Conservation (phyloP, 2,329 filamentous ascomycete genomes). For the Coniochaeta sp. region DNA sequence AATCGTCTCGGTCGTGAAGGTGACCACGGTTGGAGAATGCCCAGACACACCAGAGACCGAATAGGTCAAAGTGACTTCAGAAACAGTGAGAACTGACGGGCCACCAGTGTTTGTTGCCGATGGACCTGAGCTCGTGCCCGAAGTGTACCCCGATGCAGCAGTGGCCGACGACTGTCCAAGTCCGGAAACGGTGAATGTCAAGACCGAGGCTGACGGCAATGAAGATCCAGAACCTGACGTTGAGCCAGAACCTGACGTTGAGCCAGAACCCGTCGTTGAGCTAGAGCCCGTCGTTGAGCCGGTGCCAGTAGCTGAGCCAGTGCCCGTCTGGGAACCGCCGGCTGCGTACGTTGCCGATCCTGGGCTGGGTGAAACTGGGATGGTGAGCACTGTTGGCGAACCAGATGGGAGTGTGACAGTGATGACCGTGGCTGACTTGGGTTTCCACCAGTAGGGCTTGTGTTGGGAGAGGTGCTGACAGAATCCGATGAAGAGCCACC, state of each 20-base stretch:
- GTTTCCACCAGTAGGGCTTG: neutral
- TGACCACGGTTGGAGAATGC: slow-evolving; percentile 4
- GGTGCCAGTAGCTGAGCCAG: too few relatives aligned
- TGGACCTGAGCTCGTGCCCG: neutral
- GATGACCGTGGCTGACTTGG: neutral
- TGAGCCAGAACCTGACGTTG: neutral
- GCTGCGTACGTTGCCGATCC: neutral
- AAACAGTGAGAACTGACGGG: neutral
- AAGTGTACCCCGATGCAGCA: neutral
- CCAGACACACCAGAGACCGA: slow-evolving; percentile 5
- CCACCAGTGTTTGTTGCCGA: neutral
- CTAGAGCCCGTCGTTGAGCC: neutral
- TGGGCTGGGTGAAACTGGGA: neutral
- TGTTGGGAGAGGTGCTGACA: neutral
- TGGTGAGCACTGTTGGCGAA: neutral
- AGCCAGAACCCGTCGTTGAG: neutral
- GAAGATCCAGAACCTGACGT: neutral
- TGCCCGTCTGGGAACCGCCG: too few relatives aligned
- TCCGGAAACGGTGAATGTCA: slow-evolving; percentile 1
- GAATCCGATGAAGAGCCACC: neutral
- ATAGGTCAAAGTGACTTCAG: slow-evolving; percentile 6
- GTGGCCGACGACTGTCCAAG: neutral
- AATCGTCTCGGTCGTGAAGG: slow-evolving; percentile 5
- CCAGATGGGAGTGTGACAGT: neutral
- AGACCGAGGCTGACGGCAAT: neutral